Evolutionary conservation across 805 yeast species (phyloP).

Genomic region (Spathaspora gorwiae): DNA sequence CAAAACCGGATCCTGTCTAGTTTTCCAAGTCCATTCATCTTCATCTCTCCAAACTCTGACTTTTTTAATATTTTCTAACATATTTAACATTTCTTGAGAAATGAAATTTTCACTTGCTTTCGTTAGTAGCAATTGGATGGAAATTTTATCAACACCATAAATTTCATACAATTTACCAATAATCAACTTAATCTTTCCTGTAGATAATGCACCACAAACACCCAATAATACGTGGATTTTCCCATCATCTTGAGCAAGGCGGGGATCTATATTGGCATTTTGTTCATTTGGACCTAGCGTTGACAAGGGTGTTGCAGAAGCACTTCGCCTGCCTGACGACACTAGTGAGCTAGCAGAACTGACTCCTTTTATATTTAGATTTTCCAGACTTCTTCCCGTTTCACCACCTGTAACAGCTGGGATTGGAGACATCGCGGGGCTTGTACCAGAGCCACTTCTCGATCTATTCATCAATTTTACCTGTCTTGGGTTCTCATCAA

Average conservation of each 20-base stretch:
- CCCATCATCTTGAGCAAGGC: conserved; percentile 49
- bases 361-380: not conserved
- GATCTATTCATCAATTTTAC: conserved; percentile 27
- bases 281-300: conserved; percentile 25
- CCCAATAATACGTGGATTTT: conserved; percentile 53
- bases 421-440: not conserved
- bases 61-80: conserved; percentile 35
- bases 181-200: conserved; percentile 49
- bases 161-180: conserved; percentile 49
- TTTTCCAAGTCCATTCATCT: conserved; percentile 76
- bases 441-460: conserved; percentile 31
- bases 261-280: conserved; percentile 48
- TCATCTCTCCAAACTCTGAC: conserved; percentile 53
- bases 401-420: conserved; percentile 1
- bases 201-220: conserved; percentile 54
- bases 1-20: conserved; percentile 82
- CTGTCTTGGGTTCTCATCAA: conserved; percentile 61
- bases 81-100: conserved; percentile 39
- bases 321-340: not conserved
- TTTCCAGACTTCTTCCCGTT: not conserved
- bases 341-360: not conserved
- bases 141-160: conserved; percentile 46
- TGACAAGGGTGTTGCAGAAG: conserved; percentile 6
- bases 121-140: conserved; percentile 52
- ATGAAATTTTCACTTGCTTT: conserved; percentile 51